Conservation (phyloP, 257 asterid species). For the Nicotiana tabacum region DNA sequence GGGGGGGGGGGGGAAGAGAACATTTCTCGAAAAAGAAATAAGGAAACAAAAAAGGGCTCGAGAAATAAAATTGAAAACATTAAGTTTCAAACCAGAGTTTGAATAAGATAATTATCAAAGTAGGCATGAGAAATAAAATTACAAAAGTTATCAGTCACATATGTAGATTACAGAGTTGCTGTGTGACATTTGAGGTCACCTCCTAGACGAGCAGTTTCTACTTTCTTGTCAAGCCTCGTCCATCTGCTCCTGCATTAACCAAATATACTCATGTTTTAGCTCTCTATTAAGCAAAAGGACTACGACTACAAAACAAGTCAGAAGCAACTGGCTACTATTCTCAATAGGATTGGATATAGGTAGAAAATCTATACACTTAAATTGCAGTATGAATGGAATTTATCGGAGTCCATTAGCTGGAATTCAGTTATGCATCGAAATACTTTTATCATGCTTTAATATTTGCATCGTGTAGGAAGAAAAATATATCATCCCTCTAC, state of each 20-base stretch:
- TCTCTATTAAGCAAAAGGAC: neutral
- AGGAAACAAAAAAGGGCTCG: neutral
- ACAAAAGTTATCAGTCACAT: conserved; percentile 21
- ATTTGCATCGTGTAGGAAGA: neutral
- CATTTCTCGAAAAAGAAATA: neutral
- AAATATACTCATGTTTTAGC: conserved; percentile 2
- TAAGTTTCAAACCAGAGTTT: conserved; percentile 8
- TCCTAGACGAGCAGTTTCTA: conserved; percentile 28
- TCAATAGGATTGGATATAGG: neutral
- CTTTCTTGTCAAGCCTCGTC: conserved; percentile 41
- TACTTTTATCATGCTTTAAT: no score
- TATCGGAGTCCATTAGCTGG: neutral
- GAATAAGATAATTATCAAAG: conserved; percentile 9
- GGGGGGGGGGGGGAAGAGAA: no score
- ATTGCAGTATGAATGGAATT: neutral
- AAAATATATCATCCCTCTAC: neutral
- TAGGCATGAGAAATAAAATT: conserved; percentile 19
- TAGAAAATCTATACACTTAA: neutral
- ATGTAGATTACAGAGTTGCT: conserved; percentile 33
- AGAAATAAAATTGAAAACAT: neutral
- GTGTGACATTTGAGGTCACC: conserved; percentile 52
- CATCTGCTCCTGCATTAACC: conserved; percentile 46
- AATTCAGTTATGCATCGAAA: neutral
- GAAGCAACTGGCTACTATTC: neutral
- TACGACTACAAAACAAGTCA: neutral